Evolutionary conservation across 108 stramenopile genomes (phyloP), one percentile per base, ranked within the genome.

Genomic region (Fragilaria radians): DNA sequence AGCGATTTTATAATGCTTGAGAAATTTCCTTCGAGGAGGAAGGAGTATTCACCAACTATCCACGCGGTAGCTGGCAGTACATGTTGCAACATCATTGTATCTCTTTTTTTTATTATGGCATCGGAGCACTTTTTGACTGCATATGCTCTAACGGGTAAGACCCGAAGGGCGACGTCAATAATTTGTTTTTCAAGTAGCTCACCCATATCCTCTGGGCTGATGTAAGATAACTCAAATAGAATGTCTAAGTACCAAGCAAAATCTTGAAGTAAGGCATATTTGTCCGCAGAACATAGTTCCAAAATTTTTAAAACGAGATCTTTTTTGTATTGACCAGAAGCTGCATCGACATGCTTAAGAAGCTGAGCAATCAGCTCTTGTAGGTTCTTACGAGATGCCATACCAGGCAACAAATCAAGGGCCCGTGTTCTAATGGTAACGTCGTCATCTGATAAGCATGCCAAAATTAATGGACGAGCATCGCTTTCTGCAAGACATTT

Each of bases 341-440:
- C 95, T 28, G 66, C 61, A 18, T 79, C 79, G 33, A 98, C 95
- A 72, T 98, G 97, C 23, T 88, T 60, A 27, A 96, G 63, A 11
- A 99, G 65, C 59, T 97, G 91, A n/a, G 75, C 70, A 26, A 99
- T 93, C 7, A 99, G 70, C 52, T 97, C 98, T 22, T 80, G 73
- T 32, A 99, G 70, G 60, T 95, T 97, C 27, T 86, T 79, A 48
- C 87, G 83, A 2, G 98, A 93, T 4, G 95, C 92, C 94, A 99
- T 93, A 22, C 95, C 94, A 7, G 79, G 81, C 11, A 99, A 70
- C 48, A 99, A 83, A 57, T 96, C 95, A 53, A 99, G 71, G 0
- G 98, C 95, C 42, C 95, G 66, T 7, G 92, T 89, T 14, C 98
- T 93, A 61, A 99, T 97, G 24, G 98, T 99, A 11, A 98, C 89